A percentile compares a stretch with the other conserved stretches of the same genome.
phyloP scores from a whole-genome alignment of 2,329 filamentous ascomycete genomes.

The Periconia sp. region DNA sequence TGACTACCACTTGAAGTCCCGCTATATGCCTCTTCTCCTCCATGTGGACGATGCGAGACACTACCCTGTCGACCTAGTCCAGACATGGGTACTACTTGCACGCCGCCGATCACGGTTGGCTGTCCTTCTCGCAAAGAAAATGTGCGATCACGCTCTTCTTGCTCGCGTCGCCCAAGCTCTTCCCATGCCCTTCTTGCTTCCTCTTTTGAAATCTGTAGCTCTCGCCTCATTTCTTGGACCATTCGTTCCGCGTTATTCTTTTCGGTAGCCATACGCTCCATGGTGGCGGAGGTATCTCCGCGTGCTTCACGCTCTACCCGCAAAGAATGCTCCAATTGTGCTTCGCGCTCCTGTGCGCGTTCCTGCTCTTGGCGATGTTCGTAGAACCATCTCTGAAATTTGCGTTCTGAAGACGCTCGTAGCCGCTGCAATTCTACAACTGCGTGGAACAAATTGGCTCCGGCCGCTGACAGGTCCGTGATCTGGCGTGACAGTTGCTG shows the following conservation, averaged over 20 bases:
- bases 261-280: conserved; percentile 71
- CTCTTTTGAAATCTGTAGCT: conserved; percentile 92
- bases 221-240: conserved; percentile 88
- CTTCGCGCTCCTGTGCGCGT: conserved; percentile 80
- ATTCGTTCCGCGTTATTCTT: conserved; percentile 75
- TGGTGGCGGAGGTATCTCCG: conserved; percentile 69
- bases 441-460: conserved; percentile 95
- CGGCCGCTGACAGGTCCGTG: conserved; percentile 94
- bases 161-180: conserved; percentile 89
- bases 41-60: conserved; percentile 49
- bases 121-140: conserved; percentile 84
- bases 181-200: conserved; percentile 97
- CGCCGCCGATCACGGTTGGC: conserved; percentile 87
- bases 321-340: conserved; percentile 77
- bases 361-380: conserved; percentile 91
- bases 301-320: conserved; percentile 74
- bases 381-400: conserved; percentile 99
- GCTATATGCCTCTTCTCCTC: conserved; percentile 40
- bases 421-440: conserved; percentile 95
- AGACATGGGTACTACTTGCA: conserved; percentile 94
- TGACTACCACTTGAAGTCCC: conserved; percentile 39
- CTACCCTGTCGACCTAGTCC: conserved; percentile 64
- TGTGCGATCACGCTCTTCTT: conserved; percentile 88
- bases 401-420: conserved; percentile 92
- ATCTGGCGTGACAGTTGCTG: conserved; percentile 92